Evolutionary conservation across 2,329 filamentous ascomycete genomes (phyloP), one percentile per base, ranked within the genome.

Genomic region (Penicillium sp.): DNA sequence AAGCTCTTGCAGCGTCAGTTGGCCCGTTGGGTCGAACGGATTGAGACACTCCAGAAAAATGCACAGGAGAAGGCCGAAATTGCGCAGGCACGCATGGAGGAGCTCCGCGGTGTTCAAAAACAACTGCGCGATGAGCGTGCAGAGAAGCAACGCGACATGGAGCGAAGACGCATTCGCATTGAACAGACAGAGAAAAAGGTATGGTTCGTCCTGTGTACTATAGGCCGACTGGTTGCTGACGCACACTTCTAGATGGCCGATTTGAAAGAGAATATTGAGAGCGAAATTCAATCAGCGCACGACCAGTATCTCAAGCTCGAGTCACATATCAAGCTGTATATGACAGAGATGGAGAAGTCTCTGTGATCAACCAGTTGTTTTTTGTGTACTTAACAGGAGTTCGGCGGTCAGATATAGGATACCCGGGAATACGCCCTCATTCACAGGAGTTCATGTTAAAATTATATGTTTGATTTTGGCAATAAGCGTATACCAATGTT

Each of bases 161-260:
- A 99, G 78, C 86, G 89, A 69, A 82, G 92, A 65, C 85, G 90
- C 63, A 90, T 97, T n/a, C 81, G 92, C 57, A 97, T 99, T 60
- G 94, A 99, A 76, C 91, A 97, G 78, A 96, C 91, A 8, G 93
- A 97, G 82, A 97, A 97, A 79, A 97, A 97, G 89, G 91, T 91
- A 79, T 65, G 79, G 69, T 27, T 55, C 7, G 8, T 7, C 7
- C 41, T 4, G 9, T 47, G 0, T 4, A 7, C 18, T 14, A 30
- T 6, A n/a, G 13, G 23, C 23, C 4, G 19, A 4, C 5, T n/a
- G 14, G 34, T 41, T 56, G 60, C 66, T 70, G 62, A 69, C 23
- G 4, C 55, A 29, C 23, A 47, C 14, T 44, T 55, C 18, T 61
- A 97, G 92, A 99, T 97, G 93, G 86, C 89, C 44, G 94, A 99